phyloP scores from a whole-genome alignment of 805 yeast species.

The Kluyveromyces lactis region DNA sequence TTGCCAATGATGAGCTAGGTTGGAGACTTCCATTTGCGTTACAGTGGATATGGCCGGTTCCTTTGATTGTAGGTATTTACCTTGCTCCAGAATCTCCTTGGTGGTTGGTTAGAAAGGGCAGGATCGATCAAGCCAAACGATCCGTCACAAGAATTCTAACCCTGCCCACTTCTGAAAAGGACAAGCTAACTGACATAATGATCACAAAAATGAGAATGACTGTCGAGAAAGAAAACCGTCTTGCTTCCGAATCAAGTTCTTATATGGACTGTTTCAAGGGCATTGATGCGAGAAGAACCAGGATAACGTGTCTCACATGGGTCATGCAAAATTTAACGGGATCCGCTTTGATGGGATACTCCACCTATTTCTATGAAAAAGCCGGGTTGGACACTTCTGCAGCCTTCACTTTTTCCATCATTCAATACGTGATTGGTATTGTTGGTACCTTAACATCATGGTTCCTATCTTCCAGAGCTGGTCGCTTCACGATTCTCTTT shows the following conservation, averaged over 20 bases:
- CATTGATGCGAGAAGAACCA: conserved; percentile 41
- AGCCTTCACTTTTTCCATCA: conserved; percentile 41
- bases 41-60: conserved; percentile 55
- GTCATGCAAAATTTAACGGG: conserved; percentile 40
- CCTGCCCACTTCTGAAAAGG: conserved; percentile 24
- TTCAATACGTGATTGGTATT: conserved; percentile 38
- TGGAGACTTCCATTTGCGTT: conserved; percentile 49
- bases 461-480: conserved; percentile 8
- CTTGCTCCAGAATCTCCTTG: conserved; percentile 52
- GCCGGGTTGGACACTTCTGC: conserved; percentile 37
- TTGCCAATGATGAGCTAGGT: conserved; percentile 29
- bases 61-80: conserved; percentile 34
- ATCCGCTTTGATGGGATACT: conserved; percentile 38
- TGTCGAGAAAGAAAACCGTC: conserved; percentile 26
- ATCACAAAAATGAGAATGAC: conserved; percentile 39
- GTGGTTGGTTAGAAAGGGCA: conserved; percentile 41
- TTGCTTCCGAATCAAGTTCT: conserved; percentile 6
- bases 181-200: conserved; percentile 34
- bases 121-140: conserved; percentile 35
- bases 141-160: conserved; percentile 32
- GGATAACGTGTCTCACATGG: conserved; percentile 39
- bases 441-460: conserved; percentile 27
- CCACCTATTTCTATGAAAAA: conserved; percentile 43
- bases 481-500: conserved; percentile 12
- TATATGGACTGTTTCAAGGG: conserved; percentile 41